phyloP scores from a whole-genome alignment of 2,329 filamentous ascomycete genomes.

The Aspergillus aculeatus region DNA sequence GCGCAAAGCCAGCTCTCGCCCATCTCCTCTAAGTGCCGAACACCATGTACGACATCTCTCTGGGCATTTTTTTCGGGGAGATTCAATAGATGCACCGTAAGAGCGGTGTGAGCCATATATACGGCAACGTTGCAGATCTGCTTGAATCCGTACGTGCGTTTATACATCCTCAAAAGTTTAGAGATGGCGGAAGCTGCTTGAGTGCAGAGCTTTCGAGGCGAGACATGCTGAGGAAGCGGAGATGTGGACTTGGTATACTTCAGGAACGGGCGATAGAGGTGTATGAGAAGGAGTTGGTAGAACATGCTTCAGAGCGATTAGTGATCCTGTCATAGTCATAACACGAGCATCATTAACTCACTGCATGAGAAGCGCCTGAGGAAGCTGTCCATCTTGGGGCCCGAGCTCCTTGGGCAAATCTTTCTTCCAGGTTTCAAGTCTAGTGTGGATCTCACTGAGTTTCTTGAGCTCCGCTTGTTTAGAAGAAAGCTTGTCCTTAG shows the following conservation, averaged over 20 bases:
- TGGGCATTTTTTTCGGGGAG: constrained; percentile 87
- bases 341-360: constrained; percentile 51
- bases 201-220: constrained; percentile 85
- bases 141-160: constrained; percentile 82
- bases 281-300: constrained; percentile 91
- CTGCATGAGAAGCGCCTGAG: constrained; percentile 82
- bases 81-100: constrained; percentile 91
- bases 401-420: constrained; percentile 83
- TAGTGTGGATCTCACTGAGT: constrained; percentile 84
- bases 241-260: constrained; percentile 82
- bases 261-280: constrained; percentile 91
- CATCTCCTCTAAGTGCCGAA: constrained; percentile 92
- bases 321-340: neutral
- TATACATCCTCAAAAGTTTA: constrained; percentile 91
- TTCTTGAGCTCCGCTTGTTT: constrained; percentile 88
- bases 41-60: constrained; percentile 83
- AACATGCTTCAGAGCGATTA: constrained; percentile 71
- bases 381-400: constrained; percentile 82
- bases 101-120: constrained; percentile 92
- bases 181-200: constrained; percentile 87
- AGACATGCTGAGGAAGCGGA: constrained; percentile 81
- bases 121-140: constrained; percentile 97
- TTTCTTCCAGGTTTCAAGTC: constrained; percentile 85
- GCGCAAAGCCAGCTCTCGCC: constrained; percentile 93
- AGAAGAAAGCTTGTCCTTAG: constrained; percentile 61